phyloP scores from a whole-genome alignment of 1,139 yeast species.

The Diutina ranongensis region DNA sequence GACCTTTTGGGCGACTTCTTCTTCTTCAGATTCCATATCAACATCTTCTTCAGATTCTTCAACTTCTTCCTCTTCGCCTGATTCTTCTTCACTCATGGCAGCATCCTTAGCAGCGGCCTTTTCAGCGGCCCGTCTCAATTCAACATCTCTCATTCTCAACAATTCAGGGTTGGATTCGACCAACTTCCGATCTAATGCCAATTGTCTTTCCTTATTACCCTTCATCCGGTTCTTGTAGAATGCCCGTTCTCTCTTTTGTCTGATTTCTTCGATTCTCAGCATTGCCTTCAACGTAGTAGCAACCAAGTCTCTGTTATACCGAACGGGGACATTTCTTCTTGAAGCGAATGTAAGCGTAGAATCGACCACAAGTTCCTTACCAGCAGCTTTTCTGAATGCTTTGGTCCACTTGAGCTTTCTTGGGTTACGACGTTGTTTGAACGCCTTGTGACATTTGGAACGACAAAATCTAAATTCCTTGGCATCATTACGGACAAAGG shows the following conservation, averaged over 20 bases:
- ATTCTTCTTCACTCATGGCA: conserved; percentile 24
- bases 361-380: conserved; percentile 96
- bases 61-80: conserved; percentile 36
- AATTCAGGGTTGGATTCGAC: conserved; percentile 84
- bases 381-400: conserved; percentile 98
- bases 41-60: conserved; percentile 27
- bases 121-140: conserved; percentile 71
- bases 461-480: conserved; percentile 96
- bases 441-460: conserved; percentile 94
- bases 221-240: conserved; percentile 99
- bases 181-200: conserved; percentile 78
- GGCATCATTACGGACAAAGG: conserved; percentile 96
- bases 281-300: conserved; percentile 90
- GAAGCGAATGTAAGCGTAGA: conserved; percentile 93
- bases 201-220: conserved; percentile 83
- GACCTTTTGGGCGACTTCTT: conserved; percentile 57
- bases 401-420: conserved; percentile 97
- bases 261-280: conserved; percentile 92
- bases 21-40: conserved; percentile 33
- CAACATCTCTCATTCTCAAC: conserved; percentile 86
- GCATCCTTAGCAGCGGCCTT: conserved; percentile 38
- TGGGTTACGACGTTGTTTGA: conserved; percentile 98
- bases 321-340: conserved; percentile 94
- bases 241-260: conserved; percentile 94
- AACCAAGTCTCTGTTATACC: conserved; percentile 94